Percentiles rank a stretch among this genome's conserved stretches.
phyloP scores from a whole-genome alignment of 768 basidiomycete genomes.

The Kwoniella shandongensis region DNA sequence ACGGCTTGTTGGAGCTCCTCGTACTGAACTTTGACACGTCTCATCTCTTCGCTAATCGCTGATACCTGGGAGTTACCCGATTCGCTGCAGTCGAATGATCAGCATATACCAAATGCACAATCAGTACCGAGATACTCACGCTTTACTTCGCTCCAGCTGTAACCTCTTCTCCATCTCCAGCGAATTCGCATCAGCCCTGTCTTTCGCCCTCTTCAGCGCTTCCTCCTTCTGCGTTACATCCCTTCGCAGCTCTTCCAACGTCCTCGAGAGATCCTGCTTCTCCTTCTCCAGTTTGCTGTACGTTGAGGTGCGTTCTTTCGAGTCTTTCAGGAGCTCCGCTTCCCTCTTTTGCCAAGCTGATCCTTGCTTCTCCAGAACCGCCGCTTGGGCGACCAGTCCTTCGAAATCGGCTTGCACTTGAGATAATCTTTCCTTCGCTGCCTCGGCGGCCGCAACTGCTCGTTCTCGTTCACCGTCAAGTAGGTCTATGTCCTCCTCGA shows the following conservation, averaged over 20 bases:
- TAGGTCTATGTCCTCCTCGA: constrained; percentile 79
- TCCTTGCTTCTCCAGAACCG: constrained; percentile 74
- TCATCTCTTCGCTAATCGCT: constrained; percentile 66
- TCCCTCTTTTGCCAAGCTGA: constrained; percentile 68
- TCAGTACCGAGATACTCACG: constrained; percentile 57
- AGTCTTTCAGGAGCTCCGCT: constrained; percentile 62
- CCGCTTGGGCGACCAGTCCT: constrained; percentile 72
- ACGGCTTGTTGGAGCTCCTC: constrained; percentile 76
- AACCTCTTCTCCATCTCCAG: constrained; percentile 73
- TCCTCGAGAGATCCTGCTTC: constrained; percentile 65
- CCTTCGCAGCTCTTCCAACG: constrained; percentile 69
- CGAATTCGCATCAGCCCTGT: constrained; percentile 66
- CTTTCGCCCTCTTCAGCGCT: constrained; percentile 70
- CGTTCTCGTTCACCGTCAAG: constrained; percentile 83
- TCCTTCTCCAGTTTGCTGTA: constrained; percentile 63
- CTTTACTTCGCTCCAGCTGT: constrained; percentile 63
- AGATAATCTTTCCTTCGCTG: constrained; percentile 27
- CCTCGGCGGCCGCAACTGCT: constrained; percentile 61
- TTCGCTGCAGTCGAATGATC: constrained; percentile 59
- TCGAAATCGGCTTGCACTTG: constrained; percentile 32
- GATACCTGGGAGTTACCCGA: constrained; percentile 58
- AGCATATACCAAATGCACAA: background rate
- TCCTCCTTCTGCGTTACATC: constrained; percentile 74
- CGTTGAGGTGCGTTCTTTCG: constrained; percentile 63
- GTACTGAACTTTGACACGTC: constrained; percentile 73